Percentiles rank a stretch among this genome's conserved stretches.
These are phyloP conservation scores for Raphanus sativus DNA, from an alignment of 345 rosid species.

Conservation along the genomic window DNA sequence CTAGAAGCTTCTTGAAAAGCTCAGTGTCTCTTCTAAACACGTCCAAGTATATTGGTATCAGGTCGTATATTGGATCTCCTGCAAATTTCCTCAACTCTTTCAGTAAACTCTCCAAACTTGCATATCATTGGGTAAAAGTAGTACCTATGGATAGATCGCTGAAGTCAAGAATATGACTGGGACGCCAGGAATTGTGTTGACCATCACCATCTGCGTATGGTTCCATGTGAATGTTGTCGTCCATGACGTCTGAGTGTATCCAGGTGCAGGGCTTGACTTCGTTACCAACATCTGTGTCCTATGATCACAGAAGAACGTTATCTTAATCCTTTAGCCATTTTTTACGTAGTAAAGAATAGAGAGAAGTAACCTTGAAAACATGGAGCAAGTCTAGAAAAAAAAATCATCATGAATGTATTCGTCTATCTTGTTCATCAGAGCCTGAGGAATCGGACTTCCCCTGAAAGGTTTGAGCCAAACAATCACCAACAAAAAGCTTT, in stretches of 20 bases:
- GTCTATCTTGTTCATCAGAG: conserved; percentile 63
- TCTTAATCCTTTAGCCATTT: no score
- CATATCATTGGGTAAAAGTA: no score
- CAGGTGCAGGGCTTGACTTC: conserved; percentile 65
- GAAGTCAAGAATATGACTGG: conserved; percentile 77
- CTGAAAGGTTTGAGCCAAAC: conserved; percentile 40
- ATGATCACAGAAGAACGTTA: not conserved
- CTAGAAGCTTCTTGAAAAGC: conserved; percentile 65
- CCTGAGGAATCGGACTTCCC: conserved; percentile 81
- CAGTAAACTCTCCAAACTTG: not conserved
- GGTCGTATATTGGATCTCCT: conserved; percentile 81
- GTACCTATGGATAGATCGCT: conserved; percentile 66
- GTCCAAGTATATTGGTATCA: conserved; percentile 80
- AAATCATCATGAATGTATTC: conserved; percentile 78
- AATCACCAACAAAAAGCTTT: not conserved
- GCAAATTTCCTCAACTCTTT: conserved; percentile 21
- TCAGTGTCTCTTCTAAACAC: conserved; percentile 68
- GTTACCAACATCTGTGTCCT: conserved; percentile 49
- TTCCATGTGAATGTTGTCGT: conserved; percentile 86
- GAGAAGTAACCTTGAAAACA: conserved; percentile 53
- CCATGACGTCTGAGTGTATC: conserved; percentile 93
- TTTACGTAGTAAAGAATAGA: not conserved
- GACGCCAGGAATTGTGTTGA: conserved; percentile 60
- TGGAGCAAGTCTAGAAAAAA: conserved; percentile 47
- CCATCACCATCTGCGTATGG: conserved; percentile 42